A percentile compares a stretch with the other conserved stretches of the same genome.
These are phyloP conservation scores for Aspergillus latus DNA, from an alignment of 2,329 filamentous ascomycete species.

Conservation along the genomic window DNA sequence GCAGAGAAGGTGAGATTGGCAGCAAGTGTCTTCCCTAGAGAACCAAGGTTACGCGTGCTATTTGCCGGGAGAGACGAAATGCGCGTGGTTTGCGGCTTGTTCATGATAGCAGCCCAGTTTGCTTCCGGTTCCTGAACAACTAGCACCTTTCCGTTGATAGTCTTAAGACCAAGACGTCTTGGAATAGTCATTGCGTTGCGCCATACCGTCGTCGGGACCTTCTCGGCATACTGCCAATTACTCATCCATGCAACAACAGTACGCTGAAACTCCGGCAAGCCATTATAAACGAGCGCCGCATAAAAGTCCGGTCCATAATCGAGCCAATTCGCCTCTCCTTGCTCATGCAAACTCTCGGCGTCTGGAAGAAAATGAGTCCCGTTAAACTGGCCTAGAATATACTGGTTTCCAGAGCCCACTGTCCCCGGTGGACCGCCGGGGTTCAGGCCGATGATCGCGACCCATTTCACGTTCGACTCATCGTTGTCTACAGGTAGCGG, in stretches of 20 bases:
- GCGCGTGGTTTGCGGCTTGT: neutral
- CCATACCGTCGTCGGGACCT: slow-evolving; percentile 28
- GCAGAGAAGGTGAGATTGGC: slow-evolving; percentile 24
- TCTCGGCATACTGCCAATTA: slow-evolving; percentile 31
- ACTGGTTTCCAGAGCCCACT: slow-evolving; percentile 31
- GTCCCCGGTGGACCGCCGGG: slow-evolving; percentile 32
- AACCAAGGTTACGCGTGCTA: slow-evolving; percentile 17
- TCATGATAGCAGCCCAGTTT: slow-evolving; percentile 12
- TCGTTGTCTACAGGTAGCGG: slow-evolving; percentile 22
- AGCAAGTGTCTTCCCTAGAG: slow-evolving; percentile 21
- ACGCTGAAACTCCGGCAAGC: slow-evolving; percentile 19
- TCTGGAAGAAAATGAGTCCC: slow-evolving; percentile 28
- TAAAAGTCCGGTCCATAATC: slow-evolving; percentile 34
- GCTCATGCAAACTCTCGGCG: slow-evolving; percentile 13
- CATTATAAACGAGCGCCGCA: slow-evolving; percentile 26
- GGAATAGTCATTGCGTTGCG: slow-evolving; percentile 29
- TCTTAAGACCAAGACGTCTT: slow-evolving; percentile 24
- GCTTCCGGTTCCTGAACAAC: slow-evolving; percentile 21
- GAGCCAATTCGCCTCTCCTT: slow-evolving; percentile 28
- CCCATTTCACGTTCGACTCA: slow-evolving; percentile 27
- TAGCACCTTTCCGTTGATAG: slow-evolving; percentile 13
- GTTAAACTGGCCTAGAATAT: slow-evolving; percentile 31
- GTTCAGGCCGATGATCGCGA: slow-evolving; percentile 27
- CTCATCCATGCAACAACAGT: slow-evolving; percentile 31
- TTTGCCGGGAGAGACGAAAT: slow-evolving; percentile 13